Evolutionary conservation across 2,329 filamentous ascomycete genomes (phyloP), one percentile per base, ranked within the genome.

Genomic region (Atkinsonella hypoxylon): DNA sequence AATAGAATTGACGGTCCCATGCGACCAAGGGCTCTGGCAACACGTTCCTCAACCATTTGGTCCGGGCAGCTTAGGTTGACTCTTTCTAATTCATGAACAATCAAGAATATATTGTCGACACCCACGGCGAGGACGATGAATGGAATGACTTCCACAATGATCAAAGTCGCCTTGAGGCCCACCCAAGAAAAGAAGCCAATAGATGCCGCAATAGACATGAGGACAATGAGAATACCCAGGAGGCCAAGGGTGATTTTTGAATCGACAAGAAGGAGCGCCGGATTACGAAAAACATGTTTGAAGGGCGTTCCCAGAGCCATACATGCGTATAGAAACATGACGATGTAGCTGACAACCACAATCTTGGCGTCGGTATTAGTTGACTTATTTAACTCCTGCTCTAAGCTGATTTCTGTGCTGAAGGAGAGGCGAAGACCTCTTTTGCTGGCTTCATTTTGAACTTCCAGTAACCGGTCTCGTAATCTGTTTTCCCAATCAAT

Each of bases 281-380:
- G 90, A 61, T 95, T 95, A 48, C 79, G 80, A 46, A 95, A 69
- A 44, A 97, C 71, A 51, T 91, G 86, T 58, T 78, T 80, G 52
- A 90, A 71, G 0, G 87, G 93, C 1, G 90, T 95, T 0, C 93
- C 93, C 0, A 98, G 75, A 0, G 93, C 90, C 49, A 98, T 70
- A 6, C 91, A 97, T 4, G 90, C 93, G 63, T 98, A 98, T 55
- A 98, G 70, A 68, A 98, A 98, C 93, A 98, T 98, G 71, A 96
- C 88, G 56, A 97, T 77, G 69, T 98, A 98, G 74, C 91, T 97
- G 68, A 98, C 85, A 49, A 91, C 81, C 22, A 98, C 82, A 60
- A 98, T 98, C 66, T 91, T 96, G 43, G 91, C 94, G 66, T 98
- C 93, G 0, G 93, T 97, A 67, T 98, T 98, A 47, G 89, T 96